Evolutionary conservation across 345 rosid species (phyloP), one percentile per base, ranked within the genome.

Genomic region (Gossypium bickii): DNA sequence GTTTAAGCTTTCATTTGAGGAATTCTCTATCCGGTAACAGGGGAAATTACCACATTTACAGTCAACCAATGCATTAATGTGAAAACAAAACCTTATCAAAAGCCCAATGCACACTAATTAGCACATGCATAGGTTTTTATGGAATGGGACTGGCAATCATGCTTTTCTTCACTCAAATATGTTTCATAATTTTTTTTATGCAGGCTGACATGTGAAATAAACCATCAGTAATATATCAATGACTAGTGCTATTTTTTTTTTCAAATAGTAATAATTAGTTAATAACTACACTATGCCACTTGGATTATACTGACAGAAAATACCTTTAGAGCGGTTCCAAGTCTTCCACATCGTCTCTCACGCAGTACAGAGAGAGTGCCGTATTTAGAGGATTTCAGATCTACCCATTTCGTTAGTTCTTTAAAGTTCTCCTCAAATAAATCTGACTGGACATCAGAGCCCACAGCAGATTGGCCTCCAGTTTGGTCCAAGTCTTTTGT

Each of bases 291-390:
- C 0, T 13, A 38, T 47, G 56, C 56, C 16, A 15, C 72, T 68
- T 25, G 3, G 44, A 68, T 49, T 66, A 47, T 47, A 57, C 52
- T 3, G 44, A 41, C 7, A 62, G 43, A 25, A 62, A 63, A 38
- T 82, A 93, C 99, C 99, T 95, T 95, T 72, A 95, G 82, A 3
- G 99, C 99, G 6, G 91, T 86, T 73, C 99, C 98, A 0, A 84
- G 91, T 81, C 94, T 85, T 47, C 89, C 88, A 62, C 63, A 73
- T 3, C 92, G 87, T 82, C 83, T 90, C 85, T 95, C 99, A 60
- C 90, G 90, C 25, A 89, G 67, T 78, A 95, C 97, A 57, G 78
- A 73, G 73, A 95, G 94, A 77, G 84, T 87, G 17, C 89, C 96
- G 18, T 89, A 92, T 65, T 95, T 95, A 1, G 89, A 78, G 61